Percentiles rank a stretch among this genome's conserved stretches.
phyloP scores from a whole-genome alignment of 805 yeast genomes.

The Lachancea lanzarotensis region DNA sequence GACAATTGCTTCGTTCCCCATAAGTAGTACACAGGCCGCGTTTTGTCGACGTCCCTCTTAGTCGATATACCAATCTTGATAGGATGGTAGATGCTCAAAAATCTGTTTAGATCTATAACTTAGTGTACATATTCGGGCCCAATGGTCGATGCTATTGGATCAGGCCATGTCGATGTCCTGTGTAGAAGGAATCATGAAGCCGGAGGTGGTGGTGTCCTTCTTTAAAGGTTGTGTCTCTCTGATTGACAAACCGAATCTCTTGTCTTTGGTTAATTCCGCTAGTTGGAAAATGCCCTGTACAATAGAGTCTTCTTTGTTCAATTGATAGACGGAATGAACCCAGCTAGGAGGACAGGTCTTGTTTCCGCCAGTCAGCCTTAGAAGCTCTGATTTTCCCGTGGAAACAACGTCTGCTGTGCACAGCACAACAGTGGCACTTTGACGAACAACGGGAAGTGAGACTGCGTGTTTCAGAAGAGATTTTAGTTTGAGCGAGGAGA shows the following conservation, averaged over 20 bases:
- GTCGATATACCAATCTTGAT: background rate
- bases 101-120: background rate
- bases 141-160: background rate
- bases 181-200: background rate
- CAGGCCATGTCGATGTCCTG: conserved; percentile 8
- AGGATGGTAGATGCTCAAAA: background rate
- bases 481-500: conserved; percentile 62
- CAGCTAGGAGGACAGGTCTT: conserved; percentile 69
- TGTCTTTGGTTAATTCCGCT: conserved; percentile 55
- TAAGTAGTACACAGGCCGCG: no score
- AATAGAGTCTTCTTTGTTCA: conserved; percentile 41
- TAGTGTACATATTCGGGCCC: background rate
- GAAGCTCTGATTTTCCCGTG: conserved; percentile 45
- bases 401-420: conserved; percentile 38
- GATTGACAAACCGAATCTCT: conserved; percentile 60
- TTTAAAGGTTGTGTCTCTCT: conserved; percentile 59
- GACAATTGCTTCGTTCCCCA: no score
- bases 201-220: conserved; percentile 4
- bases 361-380: conserved; percentile 78
- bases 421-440: conserved; percentile 66
- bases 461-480: conserved; percentile 50
- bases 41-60: no score
- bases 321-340: conserved; percentile 74
- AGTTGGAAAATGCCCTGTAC: conserved; percentile 46
- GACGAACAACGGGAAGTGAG: conserved; percentile 63